Conservation (phyloP, 2,329 filamentous ascomycete genomes). For the Colletotrichum lupini region DNA sequence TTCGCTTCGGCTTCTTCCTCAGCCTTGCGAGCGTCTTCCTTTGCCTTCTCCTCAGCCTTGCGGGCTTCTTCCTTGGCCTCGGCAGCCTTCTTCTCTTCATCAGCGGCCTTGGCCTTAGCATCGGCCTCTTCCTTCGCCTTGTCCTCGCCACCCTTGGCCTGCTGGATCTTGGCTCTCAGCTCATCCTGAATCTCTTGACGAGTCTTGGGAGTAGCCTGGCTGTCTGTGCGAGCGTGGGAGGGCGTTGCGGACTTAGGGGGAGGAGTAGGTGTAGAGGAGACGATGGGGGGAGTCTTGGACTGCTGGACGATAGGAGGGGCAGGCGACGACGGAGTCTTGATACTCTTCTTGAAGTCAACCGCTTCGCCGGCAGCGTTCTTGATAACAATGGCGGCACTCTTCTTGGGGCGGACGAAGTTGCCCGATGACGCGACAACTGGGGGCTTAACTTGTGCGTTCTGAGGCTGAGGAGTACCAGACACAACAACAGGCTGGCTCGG, state of each 20-base stretch:
- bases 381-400: constrained; percentile 83
- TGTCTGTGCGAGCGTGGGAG: constrained; percentile 78
- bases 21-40: constrained; percentile 18
- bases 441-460: constrained; percentile 66
- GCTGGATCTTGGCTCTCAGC: constrained; percentile 82
- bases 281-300: constrained; percentile 74
- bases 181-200: constrained; percentile 86
- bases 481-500: constrained; percentile 67
- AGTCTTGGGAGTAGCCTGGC: constrained; percentile 74
- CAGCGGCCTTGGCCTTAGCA: constrained; percentile 50
- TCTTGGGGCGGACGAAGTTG: constrained; percentile 65
- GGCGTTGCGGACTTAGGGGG: constrained; percentile 80
- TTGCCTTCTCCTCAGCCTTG: constrained; percentile 20
- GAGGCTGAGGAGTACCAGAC: constrained; percentile 70
- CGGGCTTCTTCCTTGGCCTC: constrained; percentile 46
- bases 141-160: constrained; percentile 56
- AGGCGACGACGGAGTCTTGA: constrained; percentile 68
- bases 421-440: constrained; percentile 54
- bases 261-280: constrained; percentile 81
- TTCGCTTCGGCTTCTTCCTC: constrained; percentile 10
- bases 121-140: constrained; percentile 50
- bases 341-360: constrained; percentile 71
- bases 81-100: constrained; percentile 45
- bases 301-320: constrained; percentile 61
- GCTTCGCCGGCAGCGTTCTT: constrained; percentile 85